Percentiles rank a stretch among this genome's conserved stretches.
These are phyloP conservation scores for Ogataea pignaliae DNA, from an alignment of 805 yeast species.

Conservation along the genomic window DNA sequence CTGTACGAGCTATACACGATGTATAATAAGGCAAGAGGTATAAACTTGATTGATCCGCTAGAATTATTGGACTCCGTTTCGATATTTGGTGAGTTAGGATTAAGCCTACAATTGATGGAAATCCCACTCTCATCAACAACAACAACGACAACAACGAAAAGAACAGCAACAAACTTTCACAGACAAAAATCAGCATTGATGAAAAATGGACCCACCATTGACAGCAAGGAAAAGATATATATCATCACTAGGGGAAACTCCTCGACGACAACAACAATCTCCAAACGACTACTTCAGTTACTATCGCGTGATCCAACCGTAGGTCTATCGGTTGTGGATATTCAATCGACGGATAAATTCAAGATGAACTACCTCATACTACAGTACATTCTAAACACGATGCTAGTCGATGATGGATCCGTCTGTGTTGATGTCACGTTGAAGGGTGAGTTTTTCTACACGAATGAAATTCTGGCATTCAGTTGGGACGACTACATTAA, in stretches of 20 bases:
- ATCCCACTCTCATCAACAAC: conserved; percentile 47
- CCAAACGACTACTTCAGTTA: conserved; percentile 17
- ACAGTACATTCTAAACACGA: conserved; percentile 21
- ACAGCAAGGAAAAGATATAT: conserved; percentile 6
- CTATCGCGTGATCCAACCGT: conserved; percentile 8
- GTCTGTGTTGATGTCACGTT: conserved; percentile 26
- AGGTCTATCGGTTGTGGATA: conserved; percentile 26
- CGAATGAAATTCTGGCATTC: conserved; percentile 22
- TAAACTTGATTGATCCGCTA: conserved; percentile 62
- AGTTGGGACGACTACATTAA: conserved; percentile 15
- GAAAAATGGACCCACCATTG: conserved; percentile 12
- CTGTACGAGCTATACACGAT: conserved; percentile 58
- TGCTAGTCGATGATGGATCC: conserved; percentile 21
- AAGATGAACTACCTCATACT: conserved; percentile 28
- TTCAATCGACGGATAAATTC: conserved; percentile 23
- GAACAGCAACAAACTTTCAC: conserved; percentile 10
- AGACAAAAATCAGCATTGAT: conserved; percentile 21
- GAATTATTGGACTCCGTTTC: conserved; percentile 63
- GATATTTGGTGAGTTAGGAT: conserved; percentile 44
- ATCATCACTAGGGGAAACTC: conserved; percentile 25
- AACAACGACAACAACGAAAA: conserved; percentile 21
- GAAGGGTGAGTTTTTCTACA: conserved; percentile 28
- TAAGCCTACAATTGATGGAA: conserved; percentile 25
- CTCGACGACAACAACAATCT: conserved; percentile 16
- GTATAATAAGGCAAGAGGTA: conserved; percentile 62